These are phyloP conservation scores for Suhomyces anneliseae DNA, from an alignment of 1,139 yeast species.

Conservation along the genomic window DNA sequence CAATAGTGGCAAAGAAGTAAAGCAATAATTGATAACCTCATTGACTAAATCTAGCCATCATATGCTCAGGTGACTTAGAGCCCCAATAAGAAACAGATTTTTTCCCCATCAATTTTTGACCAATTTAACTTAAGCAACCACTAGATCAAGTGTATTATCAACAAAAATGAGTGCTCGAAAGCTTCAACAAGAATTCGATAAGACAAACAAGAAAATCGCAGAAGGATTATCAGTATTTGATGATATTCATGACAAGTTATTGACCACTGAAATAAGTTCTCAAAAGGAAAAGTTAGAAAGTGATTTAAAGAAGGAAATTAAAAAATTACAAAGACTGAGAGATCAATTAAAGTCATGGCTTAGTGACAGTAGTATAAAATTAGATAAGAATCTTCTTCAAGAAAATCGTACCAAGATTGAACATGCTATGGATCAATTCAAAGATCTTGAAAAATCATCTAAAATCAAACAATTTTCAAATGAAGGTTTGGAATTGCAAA, in stretches of 20 bases:
- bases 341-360: conserved; percentile 97
- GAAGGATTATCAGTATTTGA: conserved; percentile 93
- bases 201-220: conserved; percentile 88
- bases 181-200: conserved; percentile 81
- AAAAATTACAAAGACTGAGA: conserved; percentile 88
- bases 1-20: background rate
- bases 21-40: background rate
- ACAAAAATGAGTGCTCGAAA: conserved; percentile 45
- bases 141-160: background rate
- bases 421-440: conserved; percentile 94
- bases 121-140: background rate
- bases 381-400: conserved; percentile 68
- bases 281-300: conserved; percentile 94
- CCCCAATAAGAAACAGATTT: background rate
- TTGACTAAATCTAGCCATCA: background rate
- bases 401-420: conserved; percentile 87
- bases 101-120: background rate
- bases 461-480: conserved; percentile 95
- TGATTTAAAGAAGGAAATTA: conserved; percentile 93
- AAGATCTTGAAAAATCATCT: conserved; percentile 90
- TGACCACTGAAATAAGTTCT: conserved; percentile 76
- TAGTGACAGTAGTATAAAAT: conserved; percentile 88
- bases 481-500: conserved; percentile 80
- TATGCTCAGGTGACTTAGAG: background rate
- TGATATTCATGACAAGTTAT: conserved; percentile 81